Base-by-base conservation (phyloP, 108 stramenopile species). In the Cyclotella kingstonii region DNA sequence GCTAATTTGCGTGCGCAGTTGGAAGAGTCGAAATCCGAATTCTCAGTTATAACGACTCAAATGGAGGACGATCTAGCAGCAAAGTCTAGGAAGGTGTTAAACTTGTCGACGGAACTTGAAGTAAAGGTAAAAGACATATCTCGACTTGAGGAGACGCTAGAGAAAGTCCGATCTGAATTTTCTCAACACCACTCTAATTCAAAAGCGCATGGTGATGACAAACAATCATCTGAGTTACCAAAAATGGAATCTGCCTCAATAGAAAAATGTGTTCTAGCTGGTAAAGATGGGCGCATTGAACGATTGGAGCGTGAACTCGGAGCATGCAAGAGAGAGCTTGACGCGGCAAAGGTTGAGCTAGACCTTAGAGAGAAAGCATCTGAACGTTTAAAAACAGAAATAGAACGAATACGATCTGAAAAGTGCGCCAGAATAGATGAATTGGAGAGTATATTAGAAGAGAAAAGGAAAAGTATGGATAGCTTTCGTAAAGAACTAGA, bases 1-100 rank as follows among this genome's bases (percentile, higher is more conserved):
- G 7, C 33, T 8, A 64, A 74, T 18, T 31, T 74, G 31, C 63
- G 59, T 14, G 1, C 44, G 17, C 63, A 74, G 42, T 43, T 74
- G 33, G 64, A 59, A 15, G 64, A 60, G 15, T 44, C 36, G 2
- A 59, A 52, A 45, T 56, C 38, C 33, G 73, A 66, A 5, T 56
- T 54, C 11, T 54, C 52, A 17, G 29, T 65, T 30, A 43, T 36
- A 21, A 46, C 44, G 11, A 26, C 41, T 11, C 49, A 74, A 25
- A 34, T 74, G 11, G 57, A 74, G 43, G 64, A 66, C 34, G 51
- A 74, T 17, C 33, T 74, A 51, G 73, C 73, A 11, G 31, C 50
- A 12, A 74, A 60, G 40, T 52, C 43, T 33, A 56, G 73, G 2
- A 64, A 74, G 57, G 56, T 74, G 36, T 42, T 44, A 31, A 60